Evolutionary conservation across 768 basidiomycete species (phyloP).

Genomic region (Tylopilus sp.): DNA sequence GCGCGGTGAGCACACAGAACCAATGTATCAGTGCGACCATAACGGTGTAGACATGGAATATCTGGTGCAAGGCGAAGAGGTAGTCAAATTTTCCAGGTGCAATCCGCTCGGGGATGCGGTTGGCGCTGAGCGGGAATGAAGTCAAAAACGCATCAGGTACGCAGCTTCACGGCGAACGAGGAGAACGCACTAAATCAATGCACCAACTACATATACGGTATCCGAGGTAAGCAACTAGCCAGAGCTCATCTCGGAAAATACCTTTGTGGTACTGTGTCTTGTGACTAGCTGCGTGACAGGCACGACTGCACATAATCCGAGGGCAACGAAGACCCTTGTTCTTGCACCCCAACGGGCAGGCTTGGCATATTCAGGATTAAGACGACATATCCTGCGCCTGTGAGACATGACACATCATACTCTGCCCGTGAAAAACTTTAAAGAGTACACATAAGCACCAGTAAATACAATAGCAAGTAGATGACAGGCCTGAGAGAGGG

Average conservation of each 20-base stretch:
- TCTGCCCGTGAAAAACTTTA: background rate
- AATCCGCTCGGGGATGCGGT: conserved; percentile 74
- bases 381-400: conserved; percentile 72
- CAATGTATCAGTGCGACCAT: conserved; percentile 70
- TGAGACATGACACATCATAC: conserved; percentile 1
- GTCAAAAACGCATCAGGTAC: conserved; percentile 23
- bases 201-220: conserved; percentile 74
- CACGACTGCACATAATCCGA: conserved; percentile 67
- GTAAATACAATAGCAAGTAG: conserved; percentile 46
- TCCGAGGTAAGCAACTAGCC: conserved; percentile 67
- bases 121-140: conserved; percentile 60
- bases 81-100: conserved; percentile 77
- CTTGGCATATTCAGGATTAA: conserved; percentile 75
- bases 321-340: conserved; percentile 72
- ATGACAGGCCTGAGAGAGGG: conserved; percentile 51
- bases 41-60: conserved; percentile 82
- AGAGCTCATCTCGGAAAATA: conserved; percentile 64
- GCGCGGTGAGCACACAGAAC: conserved; percentile 49
- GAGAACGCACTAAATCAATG: conserved; percentile 72
- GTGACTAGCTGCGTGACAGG: conserved; percentile 66
- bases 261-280: conserved; percentile 52
- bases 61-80: conserved; percentile 81
- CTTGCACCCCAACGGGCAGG: conserved; percentile 74
- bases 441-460: conserved; percentile 52
- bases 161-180: conserved; percentile 27